Evolutionary conservation across 225 moss, liverwort and hornwort genomes (phyloP), one percentile per base, ranked within the genome.

Genomic region (Bryum argenteum): DNA sequence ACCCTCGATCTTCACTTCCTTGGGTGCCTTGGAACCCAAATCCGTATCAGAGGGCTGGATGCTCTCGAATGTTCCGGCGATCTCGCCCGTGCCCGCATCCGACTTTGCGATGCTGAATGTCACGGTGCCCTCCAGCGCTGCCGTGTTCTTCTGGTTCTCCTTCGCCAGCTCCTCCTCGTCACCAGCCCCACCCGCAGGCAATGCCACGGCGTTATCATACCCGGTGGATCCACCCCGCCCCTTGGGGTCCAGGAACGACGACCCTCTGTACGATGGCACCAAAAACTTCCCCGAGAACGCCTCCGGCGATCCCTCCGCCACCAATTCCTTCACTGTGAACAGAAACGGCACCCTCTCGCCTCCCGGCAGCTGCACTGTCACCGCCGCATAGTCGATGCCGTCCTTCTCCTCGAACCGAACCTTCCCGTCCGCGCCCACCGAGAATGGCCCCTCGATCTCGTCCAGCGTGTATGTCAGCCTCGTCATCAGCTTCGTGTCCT

Each of bases 221-320:
- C 93, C 93, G 20, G 93, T 89, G 11, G 91, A 91, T 40, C 93
- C 93, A 74, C 93, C 93, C 48, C 93, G 80, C 61, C 91, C 93
- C 84, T 94, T 94, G 39, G 93, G 93, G 83, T 94, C 93, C 88
- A 94, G 80, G 80, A 94, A 94, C 12, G 93, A 91, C 0, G 93
- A 94, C 0, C 93, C 93, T 59, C 93, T 74, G 89, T 94, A 94
- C 0, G 93, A 91, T 0, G 93, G 93, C n/a, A 94, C 93, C 57
- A 88, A 51, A 67, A 80, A 94, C 13, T 77, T 65, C 6, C 93
- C 93, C 6, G 70, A 20, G 65, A 94, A 88, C 0, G 76, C 18
- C 15, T 78, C 80, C 0, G 91, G 76, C 20, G 76, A 63, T 0
- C 93, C 93, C 39, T 62, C 11, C 9, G 93, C 93, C 17, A 84